Conservation (phyloP, 106 monocot genomes). For the Triglochin maritima region DNA sequence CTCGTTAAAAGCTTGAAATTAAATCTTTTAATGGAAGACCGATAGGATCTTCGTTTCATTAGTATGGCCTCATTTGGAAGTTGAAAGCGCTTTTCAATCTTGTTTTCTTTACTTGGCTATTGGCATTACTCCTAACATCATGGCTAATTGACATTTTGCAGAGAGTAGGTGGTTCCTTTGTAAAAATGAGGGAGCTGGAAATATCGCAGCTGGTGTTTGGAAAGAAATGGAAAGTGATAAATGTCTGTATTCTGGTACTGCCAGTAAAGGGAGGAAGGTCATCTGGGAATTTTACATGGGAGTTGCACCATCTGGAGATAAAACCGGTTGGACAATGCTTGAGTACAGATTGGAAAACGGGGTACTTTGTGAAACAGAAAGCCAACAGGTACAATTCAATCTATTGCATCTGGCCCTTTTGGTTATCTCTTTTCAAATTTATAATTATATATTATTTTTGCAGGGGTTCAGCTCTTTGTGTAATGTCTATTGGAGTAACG, state of each 20-base stretch:
- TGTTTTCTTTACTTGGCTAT: not conserved
- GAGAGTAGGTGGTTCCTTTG: constrained; percentile 36
- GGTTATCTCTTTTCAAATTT: not conserved
- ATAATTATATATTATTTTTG: not conserved
- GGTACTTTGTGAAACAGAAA: constrained; percentile 1
- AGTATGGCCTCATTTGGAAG: not conserved
- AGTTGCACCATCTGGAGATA: constrained; percentile 20
- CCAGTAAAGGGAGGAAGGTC: constrained; percentile 23
- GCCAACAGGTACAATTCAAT: constrained; percentile 11
- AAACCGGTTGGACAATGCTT: constrained; percentile 35
- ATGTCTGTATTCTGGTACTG: constrained; percentile 6
- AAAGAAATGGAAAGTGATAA: constrained; percentile 3
- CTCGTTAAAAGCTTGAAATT: not conserved
- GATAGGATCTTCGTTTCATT: too few species aligned
- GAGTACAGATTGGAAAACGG: constrained; percentile 26
- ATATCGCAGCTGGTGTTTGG: constrained; percentile 32
- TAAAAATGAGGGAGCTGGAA: constrained; percentile 8
- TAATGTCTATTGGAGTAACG: constrained; percentile 21
- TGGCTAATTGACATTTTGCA: constrained; percentile 10
- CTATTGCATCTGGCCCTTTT: not conserved
- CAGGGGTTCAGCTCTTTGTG: constrained; percentile 23
- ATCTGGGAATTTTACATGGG: constrained; percentile 21
- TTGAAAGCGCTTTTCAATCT: not conserved
- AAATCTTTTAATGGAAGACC: not conserved
- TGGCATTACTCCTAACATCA: not conserved